Evolutionary conservation across 2,329 filamentous ascomycete genomes (phyloP).

Genomic region (Dendrostoma leiphaemia): DNA sequence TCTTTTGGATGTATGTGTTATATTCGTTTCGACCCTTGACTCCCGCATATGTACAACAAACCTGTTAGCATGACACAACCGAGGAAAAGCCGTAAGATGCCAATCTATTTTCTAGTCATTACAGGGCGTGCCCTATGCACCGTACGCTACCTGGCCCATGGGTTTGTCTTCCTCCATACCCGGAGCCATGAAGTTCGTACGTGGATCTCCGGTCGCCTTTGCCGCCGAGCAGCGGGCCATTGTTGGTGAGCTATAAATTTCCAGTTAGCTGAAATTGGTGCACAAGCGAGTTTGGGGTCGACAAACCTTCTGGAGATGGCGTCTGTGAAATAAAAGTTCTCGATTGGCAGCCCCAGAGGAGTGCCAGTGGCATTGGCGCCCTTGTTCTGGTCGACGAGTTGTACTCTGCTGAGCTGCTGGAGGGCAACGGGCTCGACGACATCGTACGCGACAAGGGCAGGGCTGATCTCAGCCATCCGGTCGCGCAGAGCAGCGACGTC

Average conservation of each 20-base stretch:
- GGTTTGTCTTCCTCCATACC: slow-evolving; percentile 64
- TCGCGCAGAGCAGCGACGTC: slow-evolving; percentile 86
- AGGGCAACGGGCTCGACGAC: slow-evolving; percentile 80
- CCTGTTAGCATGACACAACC: slow-evolving; percentile 24
- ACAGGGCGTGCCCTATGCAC: slow-evolving; percentile 38
- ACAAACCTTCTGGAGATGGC: slow-evolving; percentile 90
- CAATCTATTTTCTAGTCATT: slow-evolving; percentile 22
- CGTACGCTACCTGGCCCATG: slow-evolving; percentile 60
- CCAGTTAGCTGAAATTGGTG: slow-evolving; percentile 12
- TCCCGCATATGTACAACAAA: slow-evolving; percentile 26
- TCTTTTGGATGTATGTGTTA: slow-evolving; percentile 18
- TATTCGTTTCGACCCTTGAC: slow-evolving; percentile 18
- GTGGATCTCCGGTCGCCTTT: slow-evolving; percentile 77
- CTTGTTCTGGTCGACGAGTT: slow-evolving; percentile 96
- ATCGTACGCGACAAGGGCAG: slow-evolving; percentile 85
- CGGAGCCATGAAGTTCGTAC: slow-evolving; percentile 77
- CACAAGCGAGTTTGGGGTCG: slow-evolving; percentile 2
- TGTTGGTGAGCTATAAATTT: slow-evolving; percentile 74
- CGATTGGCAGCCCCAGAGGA: slow-evolving; percentile 79
- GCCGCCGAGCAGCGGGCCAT: slow-evolving; percentile 97
- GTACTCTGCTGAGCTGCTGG: slow-evolving; percentile 79
- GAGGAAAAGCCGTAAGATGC: slow-evolving; percentile 32
- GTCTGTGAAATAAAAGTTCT: slow-evolving; percentile 99
- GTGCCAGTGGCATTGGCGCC: slow-evolving; percentile 69
- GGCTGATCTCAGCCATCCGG: slow-evolving; percentile 93